phyloP scores from a whole-genome alignment of 345 rosid genomes.

The Odontarrhena argentea region DNA sequence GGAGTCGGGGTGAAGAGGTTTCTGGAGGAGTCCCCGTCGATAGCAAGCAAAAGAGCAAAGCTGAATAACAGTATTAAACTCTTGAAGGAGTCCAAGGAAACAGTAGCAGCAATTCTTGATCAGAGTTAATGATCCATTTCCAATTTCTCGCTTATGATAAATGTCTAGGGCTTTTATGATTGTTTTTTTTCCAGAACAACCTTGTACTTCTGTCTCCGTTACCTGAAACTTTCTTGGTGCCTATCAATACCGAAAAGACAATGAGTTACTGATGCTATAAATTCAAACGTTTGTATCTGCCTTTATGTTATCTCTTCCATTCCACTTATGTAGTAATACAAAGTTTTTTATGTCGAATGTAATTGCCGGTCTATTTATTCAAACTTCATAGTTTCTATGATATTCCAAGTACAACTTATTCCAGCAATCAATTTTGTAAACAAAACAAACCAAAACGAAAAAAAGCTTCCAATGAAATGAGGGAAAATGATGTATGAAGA shows the following conservation, averaged over 20 bases:
- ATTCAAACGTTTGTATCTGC: no score
- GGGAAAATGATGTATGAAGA: neutral
- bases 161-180: no score
- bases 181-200: neutral
- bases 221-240: slow-evolving; percentile 12
- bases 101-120: slow-evolving; percentile 24
- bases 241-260: neutral
- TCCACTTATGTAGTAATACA: neutral
- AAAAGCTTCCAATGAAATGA: neutral
- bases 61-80: slow-evolving; percentile 32
- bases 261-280: neutral
- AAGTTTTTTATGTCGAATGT: neutral
- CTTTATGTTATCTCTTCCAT: neutral
- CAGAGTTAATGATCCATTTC: neutral
- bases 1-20: slow-evolving; percentile 10
- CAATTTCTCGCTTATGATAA: no score
- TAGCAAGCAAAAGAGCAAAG: slow-evolving; percentile 38
- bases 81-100: slow-evolving; percentile 39
- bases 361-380: neutral
- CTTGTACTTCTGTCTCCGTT: slow-evolving; percentile 58
- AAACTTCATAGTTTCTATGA: neutral
- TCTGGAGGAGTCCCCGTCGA: slow-evolving; percentile 27
- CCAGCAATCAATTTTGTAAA: neutral
- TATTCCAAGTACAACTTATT: neutral
- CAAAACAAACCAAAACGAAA: slow-evolving; percentile 11